These are phyloP conservation scores for Alternaria brassicicola DNA, from an alignment of 2,329 filamentous ascomycete genomes.

Conservation along the genomic window DNA sequence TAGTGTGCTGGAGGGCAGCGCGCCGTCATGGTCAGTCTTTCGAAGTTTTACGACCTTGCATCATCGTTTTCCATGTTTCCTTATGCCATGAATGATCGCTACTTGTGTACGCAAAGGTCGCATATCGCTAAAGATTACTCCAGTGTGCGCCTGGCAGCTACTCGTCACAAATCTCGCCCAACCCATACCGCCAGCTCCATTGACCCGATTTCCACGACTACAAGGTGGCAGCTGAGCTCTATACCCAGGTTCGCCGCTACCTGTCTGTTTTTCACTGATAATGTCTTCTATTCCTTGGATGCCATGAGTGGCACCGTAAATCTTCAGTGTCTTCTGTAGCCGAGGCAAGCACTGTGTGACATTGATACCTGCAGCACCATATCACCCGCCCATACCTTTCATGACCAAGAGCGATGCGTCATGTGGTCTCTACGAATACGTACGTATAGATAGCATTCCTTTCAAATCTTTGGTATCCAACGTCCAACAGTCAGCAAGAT, in stretches of 20 bases:
- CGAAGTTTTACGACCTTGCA: neutral
- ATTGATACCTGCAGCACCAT: neutral
- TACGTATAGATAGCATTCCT: neutral
- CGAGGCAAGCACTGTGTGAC: neutral
- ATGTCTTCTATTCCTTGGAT: neutral
- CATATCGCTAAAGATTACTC: neutral
- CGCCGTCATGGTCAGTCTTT: too few species aligned
- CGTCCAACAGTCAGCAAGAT: neutral
- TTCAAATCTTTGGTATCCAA: neutral
- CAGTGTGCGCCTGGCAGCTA: neutral
- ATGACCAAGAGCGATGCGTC: neutral
- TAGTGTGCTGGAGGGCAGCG: neutral
- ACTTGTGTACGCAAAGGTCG: neutral
- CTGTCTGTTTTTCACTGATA: neutral
- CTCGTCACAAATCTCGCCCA: neutral
- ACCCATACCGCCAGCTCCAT: neutral
- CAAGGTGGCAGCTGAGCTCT: neutral
- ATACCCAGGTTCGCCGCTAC: neutral
- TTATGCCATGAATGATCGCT: neutral
- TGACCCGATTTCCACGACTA: neutral
- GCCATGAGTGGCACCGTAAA: slow-evolving; percentile 7
- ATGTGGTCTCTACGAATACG: fast-evolving
- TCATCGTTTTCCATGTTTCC: neutral
- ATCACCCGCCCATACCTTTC: neutral
- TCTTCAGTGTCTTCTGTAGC: neutral